These are phyloP conservation scores for Phaeosphaeriaceae sp. DNA, from an alignment of 2,329 filamentous ascomycete species.

Conservation along the genomic window DNA sequence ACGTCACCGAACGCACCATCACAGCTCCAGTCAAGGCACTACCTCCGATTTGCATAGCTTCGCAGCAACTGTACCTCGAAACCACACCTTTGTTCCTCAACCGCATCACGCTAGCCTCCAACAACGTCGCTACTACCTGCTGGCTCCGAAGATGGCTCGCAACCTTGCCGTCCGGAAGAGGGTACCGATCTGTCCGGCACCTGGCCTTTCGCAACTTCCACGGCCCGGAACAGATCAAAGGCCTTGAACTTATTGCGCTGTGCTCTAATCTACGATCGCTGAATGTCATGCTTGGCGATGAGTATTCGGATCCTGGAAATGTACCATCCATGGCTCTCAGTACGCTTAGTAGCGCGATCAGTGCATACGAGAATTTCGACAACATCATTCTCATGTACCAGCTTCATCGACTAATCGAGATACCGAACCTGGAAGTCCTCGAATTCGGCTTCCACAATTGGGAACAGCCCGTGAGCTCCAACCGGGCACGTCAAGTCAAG, in stretches of 20 bases:
- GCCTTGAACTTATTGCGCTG: slow-evolving; percentile 8
- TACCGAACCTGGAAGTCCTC: slow-evolving; percentile 8
- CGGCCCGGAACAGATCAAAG: slow-evolving; percentile 13
- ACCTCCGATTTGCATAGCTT: slow-evolving; percentile 7
- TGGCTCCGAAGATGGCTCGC: slow-evolving; percentile 14
- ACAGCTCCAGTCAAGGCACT: slow-evolving; percentile 1
- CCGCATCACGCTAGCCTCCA: background rate
- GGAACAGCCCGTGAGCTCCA: slow-evolving; percentile 6
- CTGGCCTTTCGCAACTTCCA: slow-evolving; percentile 17
- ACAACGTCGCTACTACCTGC: slow-evolving; percentile 9
- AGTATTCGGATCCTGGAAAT: slow-evolving; percentile 8
- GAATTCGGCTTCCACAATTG: slow-evolving; percentile 17
- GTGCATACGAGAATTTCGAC: slow-evolving; percentile 14
- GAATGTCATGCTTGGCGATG: slow-evolving; percentile 12
- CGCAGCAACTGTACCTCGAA: slow-evolving; percentile 13
- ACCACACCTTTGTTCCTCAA: slow-evolving; percentile 6
- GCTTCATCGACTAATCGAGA: slow-evolving; percentile 3
- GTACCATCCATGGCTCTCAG: slow-evolving; percentile 7
- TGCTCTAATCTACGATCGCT: slow-evolving; percentile 9
- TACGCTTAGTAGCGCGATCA: slow-evolving; percentile 7
- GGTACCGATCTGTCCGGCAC: slow-evolving; percentile 6
- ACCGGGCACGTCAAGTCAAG: slow-evolving; percentile 9
- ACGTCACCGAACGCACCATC: background rate
- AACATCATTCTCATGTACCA: slow-evolving; percentile 13
- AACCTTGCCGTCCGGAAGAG: slow-evolving; percentile 4